These are phyloP conservation scores for Knoxdaviesia proteae DNA, from an alignment of 2,329 filamentous ascomycete species.

Conservation along the genomic window DNA sequence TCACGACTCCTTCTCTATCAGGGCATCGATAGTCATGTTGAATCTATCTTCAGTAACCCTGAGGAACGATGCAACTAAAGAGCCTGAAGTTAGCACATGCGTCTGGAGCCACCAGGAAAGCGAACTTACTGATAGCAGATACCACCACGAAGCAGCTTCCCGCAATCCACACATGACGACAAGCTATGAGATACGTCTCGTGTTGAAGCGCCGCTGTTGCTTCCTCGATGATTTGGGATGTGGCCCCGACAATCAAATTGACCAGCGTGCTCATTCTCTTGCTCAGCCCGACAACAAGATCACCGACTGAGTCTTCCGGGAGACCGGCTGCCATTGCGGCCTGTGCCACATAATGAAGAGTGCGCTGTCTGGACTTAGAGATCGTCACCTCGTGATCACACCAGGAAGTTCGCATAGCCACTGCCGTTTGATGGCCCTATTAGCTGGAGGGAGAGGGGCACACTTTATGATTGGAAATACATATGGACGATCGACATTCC, in stretches of 20 bases:
- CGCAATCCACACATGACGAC: constrained; percentile 14
- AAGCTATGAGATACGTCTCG: constrained; percentile 11
- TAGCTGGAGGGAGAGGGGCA: too few relatives aligned
- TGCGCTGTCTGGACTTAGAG: constrained; percentile 8
- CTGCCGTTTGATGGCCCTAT: background rate
- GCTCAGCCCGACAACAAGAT: constrained; percentile 10
- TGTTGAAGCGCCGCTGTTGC: constrained; percentile 9
- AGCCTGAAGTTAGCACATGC: too few relatives aligned
- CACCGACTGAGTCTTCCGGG: constrained; percentile 6
- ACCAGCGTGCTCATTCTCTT: constrained; percentile 9
- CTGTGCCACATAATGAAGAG: constrained; percentile 12
- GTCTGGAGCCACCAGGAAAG: too few relatives aligned
- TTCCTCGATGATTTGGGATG: constrained; percentile 10
- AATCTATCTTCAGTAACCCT: too few relatives aligned
- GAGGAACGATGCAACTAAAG: too few relatives aligned
- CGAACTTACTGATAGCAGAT: constrained; percentile 9
- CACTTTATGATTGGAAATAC: too few relatives aligned
- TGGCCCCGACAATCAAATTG: constrained; percentile 10
- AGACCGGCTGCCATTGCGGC: constrained; percentile 13
- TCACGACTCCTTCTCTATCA: too few relatives aligned
- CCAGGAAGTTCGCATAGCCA: background rate
- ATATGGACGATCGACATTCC: too few relatives aligned
- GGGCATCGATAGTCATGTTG: too few relatives aligned
- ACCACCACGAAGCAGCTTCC: constrained; percentile 10
- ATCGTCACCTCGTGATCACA: background rate